These are phyloP conservation scores for Pythium periplocum DNA, from an alignment of 352 stramenopile species.

Conservation along the genomic window DNA sequence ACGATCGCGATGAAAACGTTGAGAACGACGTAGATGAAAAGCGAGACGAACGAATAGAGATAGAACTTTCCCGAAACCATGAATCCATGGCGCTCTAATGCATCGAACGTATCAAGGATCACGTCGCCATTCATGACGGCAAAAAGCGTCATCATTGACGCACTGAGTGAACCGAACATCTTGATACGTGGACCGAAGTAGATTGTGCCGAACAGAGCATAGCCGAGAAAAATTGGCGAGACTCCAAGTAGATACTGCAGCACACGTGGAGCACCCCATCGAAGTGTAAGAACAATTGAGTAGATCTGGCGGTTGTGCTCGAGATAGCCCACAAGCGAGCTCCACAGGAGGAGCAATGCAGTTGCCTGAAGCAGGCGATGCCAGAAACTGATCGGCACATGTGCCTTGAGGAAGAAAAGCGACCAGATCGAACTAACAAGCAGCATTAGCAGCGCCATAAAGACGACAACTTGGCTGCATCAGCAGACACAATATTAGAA, in stretches of 20 bases:
- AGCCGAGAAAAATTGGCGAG: constrained; percentile 82
- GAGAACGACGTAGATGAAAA: constrained; percentile 93
- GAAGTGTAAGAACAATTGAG: constrained; percentile 88
- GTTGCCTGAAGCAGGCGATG: constrained; percentile 69
- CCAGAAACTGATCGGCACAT: constrained; percentile 68
- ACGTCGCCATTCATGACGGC: constrained; percentile 89
- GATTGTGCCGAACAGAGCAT: constrained; percentile 79
- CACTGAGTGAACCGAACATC: constrained; percentile 58
- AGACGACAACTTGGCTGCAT: constrained; percentile 54
- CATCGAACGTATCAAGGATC: constrained; percentile 88
- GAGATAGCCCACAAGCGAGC: constrained; percentile 78
- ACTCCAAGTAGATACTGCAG: constrained; percentile 86
- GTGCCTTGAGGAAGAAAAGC: constrained; percentile 59
- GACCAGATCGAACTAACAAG: constrained; percentile 67
- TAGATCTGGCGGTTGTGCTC: constrained; percentile 86
- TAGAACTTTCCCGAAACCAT: constrained; percentile 69
- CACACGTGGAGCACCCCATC: constrained; percentile 72
- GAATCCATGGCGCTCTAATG: constrained; percentile 69
- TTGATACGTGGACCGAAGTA: constrained; percentile 84
- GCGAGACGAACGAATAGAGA: constrained; percentile 84
- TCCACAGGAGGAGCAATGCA: constrained; percentile 78
- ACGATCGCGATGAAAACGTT: constrained; percentile 92
- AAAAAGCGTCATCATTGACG: constrained; percentile 83
- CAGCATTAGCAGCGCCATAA: constrained; percentile 42
- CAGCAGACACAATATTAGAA: neutral